Evolutionary conservation across 371 early-diverging fungal species (phyloP).

Genomic region (Funneliformis caledonium): DNA sequence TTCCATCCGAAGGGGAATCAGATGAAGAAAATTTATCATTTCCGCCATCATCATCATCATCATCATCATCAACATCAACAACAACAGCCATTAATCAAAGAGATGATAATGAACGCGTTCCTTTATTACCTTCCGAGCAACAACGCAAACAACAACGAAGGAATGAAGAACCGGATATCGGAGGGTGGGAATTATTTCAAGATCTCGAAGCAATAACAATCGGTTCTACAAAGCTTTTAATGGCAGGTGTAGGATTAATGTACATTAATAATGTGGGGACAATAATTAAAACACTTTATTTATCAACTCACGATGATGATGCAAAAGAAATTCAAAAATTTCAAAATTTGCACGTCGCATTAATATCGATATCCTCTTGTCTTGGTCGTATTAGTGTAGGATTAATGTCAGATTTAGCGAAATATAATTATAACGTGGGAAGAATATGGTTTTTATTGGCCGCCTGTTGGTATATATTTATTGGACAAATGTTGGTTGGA

Average conservation of each 20-base stretch:
- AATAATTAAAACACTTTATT: constrained; percentile 47
- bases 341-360: constrained; percentile 51
- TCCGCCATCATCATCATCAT: background rate
- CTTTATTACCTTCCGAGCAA: background rate
- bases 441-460: constrained; percentile 45
- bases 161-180: constrained; percentile 24
- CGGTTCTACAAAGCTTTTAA: constrained; percentile 42
- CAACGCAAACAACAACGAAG: too few species aligned
- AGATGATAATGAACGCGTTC: constrained; percentile 9
- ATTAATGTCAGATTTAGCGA: constrained; percentile 49
- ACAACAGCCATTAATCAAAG: background rate
- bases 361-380: constrained; percentile 52
- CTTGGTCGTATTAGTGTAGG: constrained; percentile 49
- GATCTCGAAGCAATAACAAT: constrained; percentile 43
- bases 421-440: constrained; percentile 44
- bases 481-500: constrained; percentile 45
- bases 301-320: constrained; percentile 22
- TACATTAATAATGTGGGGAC: constrained; percentile 59
- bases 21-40: background rate
- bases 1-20: constrained; percentile 24
- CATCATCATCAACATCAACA: too few species aligned
- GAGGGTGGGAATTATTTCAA: constrained; percentile 47
- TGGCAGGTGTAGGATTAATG: constrained; percentile 57
- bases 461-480: constrained; percentile 44
- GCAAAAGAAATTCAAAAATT: constrained; percentile 44